Base-by-base conservation (phyloP, 1,139 yeast species). In the Geotrichum siamense region DNA sequence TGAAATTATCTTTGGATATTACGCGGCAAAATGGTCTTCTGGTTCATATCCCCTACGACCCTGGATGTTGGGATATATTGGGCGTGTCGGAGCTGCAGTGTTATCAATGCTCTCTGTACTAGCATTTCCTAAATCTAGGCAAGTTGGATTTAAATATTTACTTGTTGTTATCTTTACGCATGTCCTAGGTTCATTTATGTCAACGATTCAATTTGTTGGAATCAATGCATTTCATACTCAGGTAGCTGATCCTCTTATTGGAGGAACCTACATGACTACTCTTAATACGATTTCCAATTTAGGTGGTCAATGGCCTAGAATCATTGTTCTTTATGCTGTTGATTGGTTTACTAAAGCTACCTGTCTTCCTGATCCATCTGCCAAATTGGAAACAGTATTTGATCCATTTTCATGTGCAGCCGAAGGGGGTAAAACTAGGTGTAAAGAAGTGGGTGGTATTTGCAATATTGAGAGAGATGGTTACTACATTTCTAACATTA, bases 231-330 rank as follows among this genome's bases (percentile, higher is more conserved):
- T 91, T 69, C 96, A 89, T 63, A 89, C 96, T 3, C 81, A 82
- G 56, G 84, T 93, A 44, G 96, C 98, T 2, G 98, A 91, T 61
- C 97, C 98, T 0, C 65, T 79, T 12, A 85, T 91, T 55, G 99
- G 98, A 15, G 98, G 98, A 1, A 93, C 99, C 0, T 91, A 91
- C 62, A 91, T 93, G 97, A 91, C 98, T 0, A 81, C 95, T 1
- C 69, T 91, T 47, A 93, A 93, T 63, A 91, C 99, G 0, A 70
- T 91, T 41, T 80, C 94, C 29, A 91, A 91, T 59, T 73, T 89
- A 47, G 99, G 99, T 28, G 99, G 98, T 3, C 93, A 94, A 22
- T 93, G 98, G 98, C 98, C 99, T 0, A 73, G 89, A 48, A 68
- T 86, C 21, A 69, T 91, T 38, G 79, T 89, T 4, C 73, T 87